Conservation (phyloP, 441 rosid species). For the Euphorbia celastroides region DNA sequence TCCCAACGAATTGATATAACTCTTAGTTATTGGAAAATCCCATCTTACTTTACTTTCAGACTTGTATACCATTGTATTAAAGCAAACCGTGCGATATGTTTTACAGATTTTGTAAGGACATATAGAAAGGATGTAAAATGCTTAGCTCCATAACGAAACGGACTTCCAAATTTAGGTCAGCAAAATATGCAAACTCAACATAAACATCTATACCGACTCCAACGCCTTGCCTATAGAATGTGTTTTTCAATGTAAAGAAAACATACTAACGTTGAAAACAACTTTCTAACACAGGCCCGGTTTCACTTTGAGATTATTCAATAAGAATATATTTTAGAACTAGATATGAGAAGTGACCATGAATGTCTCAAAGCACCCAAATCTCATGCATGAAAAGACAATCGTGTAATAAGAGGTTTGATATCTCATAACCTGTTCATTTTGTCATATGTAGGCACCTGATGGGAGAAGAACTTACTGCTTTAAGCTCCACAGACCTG, state of each 20-base stretch:
- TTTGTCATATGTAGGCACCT: conserved; percentile 42
- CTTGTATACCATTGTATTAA: not conserved
- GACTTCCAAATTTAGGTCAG: not conserved
- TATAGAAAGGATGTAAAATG: not conserved
- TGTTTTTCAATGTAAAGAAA: not conserved
- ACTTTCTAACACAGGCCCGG: not conserved
- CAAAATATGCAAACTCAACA: not conserved
- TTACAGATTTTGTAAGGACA: not conserved
- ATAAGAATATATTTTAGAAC: not conserved
- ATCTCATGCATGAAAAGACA: not conserved
- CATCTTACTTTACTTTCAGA: not conserved
- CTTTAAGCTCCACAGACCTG: conserved; percentile 51
- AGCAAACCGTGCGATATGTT: not conserved
- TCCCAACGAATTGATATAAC: not conserved
- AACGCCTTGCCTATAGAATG: not conserved
- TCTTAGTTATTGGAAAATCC: not conserved
- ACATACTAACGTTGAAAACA: not conserved
- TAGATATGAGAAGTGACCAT: not conserved
- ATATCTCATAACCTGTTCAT: conserved; percentile 4
- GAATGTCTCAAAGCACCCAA: not conserved
- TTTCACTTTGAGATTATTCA: not conserved
- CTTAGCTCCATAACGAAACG: not conserved
- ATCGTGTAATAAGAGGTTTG: not conserved
- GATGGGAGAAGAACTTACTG: conserved; percentile 83
- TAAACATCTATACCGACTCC: not conserved